Evolutionary conservation across 208 protist species (phyloP).

Genomic region (Endotrypanum monterogeii): DNA sequence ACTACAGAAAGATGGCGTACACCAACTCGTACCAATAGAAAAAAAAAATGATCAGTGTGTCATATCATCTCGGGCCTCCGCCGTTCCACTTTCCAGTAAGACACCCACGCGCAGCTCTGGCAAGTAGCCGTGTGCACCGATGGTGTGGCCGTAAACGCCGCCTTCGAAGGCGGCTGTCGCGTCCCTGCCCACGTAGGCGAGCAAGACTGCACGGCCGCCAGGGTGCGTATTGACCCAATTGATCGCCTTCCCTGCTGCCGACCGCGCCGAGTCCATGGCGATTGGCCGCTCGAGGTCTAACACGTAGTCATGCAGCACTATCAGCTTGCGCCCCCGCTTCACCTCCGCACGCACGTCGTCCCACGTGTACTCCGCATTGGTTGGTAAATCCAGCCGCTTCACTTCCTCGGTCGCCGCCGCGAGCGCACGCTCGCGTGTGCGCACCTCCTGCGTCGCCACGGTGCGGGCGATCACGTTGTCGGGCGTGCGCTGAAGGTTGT

Average conservation of each 20-base stretch:
- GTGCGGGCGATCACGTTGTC: constrained; percentile 45
- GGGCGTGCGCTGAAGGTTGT: constrained; percentile 57
- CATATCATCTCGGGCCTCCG: neutral
- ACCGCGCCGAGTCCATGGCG: constrained; percentile 49
- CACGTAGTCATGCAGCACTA: constrained; percentile 63
- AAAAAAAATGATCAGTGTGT: too few relatives aligned
- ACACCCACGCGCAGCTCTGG: constrained; percentile 57
- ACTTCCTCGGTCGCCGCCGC: constrained; percentile 30
- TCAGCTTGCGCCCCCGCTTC: constrained; percentile 51
- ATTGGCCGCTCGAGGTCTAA: constrained; percentile 60
- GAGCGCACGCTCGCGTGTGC: constrained; percentile 34
- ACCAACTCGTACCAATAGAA: neutral
- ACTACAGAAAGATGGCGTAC: neutral
- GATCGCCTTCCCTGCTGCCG: constrained; percentile 50
- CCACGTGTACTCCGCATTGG: constrained; percentile 44
- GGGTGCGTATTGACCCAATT: constrained; percentile 70
- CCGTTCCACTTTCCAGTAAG: neutral
- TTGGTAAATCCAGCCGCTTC: constrained; percentile 42
- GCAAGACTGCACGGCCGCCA: constrained; percentile 66
- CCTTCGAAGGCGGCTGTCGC: constrained; percentile 74
- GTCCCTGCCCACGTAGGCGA: constrained; percentile 75
- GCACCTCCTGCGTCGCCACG: constrained; percentile 23
- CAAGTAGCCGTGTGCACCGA: constrained; percentile 62
- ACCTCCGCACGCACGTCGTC: constrained; percentile 56
- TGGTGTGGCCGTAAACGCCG: constrained; percentile 67